phyloP scores from a whole-genome alignment of 306 rosid species.

The Carpinus fangiana region DNA sequence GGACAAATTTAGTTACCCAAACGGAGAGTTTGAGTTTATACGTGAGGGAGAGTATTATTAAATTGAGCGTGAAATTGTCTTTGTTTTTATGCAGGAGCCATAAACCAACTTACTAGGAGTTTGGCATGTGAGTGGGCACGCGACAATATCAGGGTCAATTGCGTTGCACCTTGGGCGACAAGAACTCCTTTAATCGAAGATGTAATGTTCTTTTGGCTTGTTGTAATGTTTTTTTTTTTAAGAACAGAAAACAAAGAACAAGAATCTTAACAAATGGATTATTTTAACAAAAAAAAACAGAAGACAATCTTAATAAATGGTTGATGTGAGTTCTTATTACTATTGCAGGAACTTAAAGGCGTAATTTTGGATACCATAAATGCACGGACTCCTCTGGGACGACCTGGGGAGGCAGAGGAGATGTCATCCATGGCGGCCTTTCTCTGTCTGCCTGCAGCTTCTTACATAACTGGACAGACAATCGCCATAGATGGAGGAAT shows the following conservation, averaged over 20 bases:
- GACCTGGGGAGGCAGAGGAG: not conserved
- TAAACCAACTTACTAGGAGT: constrained; percentile 9
- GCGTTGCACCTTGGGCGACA: constrained; percentile 50
- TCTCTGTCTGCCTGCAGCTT: not conserved
- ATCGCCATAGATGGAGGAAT: not conserved
- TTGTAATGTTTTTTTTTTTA: no score
- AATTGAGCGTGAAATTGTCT: not conserved
- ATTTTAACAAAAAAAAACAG: no score
- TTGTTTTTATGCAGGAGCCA: constrained; percentile 8
- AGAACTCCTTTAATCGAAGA: constrained; percentile 31
- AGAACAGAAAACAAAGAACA: no score
- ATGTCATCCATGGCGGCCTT: not conserved
- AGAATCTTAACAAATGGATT: no score
- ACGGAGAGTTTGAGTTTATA: no score
- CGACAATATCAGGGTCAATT: constrained; percentile 41
- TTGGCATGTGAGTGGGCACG: constrained; percentile 21
- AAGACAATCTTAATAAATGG: no score
- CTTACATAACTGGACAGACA: not conserved
- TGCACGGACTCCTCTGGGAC: not conserved
- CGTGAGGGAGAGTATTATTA: no score
- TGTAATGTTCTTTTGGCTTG: not conserved
- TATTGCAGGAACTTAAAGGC: not conserved
- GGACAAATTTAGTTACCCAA: not conserved
- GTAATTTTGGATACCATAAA: not conserved
- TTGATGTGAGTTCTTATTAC: no score